These are phyloP conservation scores for Epichloe gansuensis DNA, from an alignment of 2,329 filamentous ascomycete species.

Conservation along the genomic window DNA sequence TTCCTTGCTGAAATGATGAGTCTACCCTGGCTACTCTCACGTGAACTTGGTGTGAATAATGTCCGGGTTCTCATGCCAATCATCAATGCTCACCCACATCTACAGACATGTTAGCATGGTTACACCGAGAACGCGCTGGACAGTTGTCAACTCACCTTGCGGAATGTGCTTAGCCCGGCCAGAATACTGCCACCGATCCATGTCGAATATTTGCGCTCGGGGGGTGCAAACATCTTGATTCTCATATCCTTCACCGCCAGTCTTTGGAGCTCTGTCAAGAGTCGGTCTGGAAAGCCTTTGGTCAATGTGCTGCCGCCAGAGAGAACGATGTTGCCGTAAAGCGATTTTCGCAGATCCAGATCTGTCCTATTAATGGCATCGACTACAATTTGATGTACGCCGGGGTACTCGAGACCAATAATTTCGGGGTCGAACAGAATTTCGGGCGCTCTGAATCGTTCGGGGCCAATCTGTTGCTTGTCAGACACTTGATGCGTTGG, in stretches of 20 bases:
- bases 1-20: too few relatives aligned
- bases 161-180: conserved; percentile 91
- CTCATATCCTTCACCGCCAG: conserved; percentile 97
- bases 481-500: conserved; percentile 10
- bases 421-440: conserved; percentile 97
- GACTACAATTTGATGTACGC: conserved; percentile 94
- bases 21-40: conserved; percentile 29
- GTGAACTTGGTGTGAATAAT: conserved; percentile 98
- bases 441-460: conserved; percentile 90
- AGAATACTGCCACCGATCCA: conserved; percentile 98
- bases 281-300: conserved; percentile 87
- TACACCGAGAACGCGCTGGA: not conserved
- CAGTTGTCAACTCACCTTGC: conserved; percentile 57
- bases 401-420: conserved; percentile 91
- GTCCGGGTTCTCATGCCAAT: conserved; percentile 99
- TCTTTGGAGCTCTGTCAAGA: conserved; percentile 83
- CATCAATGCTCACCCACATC: conserved; percentile 99
- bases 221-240: conserved; percentile 97
- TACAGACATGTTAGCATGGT: conserved; percentile 24
- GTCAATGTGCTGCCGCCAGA: conserved; percentile 93
- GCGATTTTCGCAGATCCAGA: conserved; percentile 82
- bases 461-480: conserved; percentile 59
- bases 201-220: conserved; percentile 97
- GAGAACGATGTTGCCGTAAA: conserved; percentile 94
- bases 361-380: conserved; percentile 93